A percentile compares a stretch with the other conserved stretches of the same genome.
phyloP scores from a whole-genome alignment of 495 filamentous ascomycete genomes.

The Symbiotaphrina buchneri region DNA sequence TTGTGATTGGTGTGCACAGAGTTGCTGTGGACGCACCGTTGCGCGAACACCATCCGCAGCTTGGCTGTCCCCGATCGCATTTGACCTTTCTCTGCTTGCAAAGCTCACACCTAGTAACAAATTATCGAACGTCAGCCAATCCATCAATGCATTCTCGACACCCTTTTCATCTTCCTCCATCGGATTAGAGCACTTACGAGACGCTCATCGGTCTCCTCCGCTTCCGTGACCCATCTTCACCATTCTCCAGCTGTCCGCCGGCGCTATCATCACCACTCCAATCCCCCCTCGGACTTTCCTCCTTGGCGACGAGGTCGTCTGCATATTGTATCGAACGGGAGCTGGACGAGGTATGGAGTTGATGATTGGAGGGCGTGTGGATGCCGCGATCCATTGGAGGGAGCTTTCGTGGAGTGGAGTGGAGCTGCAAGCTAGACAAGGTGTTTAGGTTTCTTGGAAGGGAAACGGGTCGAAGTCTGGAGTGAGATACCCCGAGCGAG shows the following conservation, averaged over 20 bases:
- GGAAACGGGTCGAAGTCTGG: too few relatives aligned
- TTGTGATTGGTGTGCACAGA: not conserved
- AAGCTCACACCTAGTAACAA: constrained; percentile 37
- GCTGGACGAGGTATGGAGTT: too few relatives aligned
- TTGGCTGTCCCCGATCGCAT: constrained; percentile 63
- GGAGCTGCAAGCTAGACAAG: too few relatives aligned
- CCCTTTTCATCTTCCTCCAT: not conserved
- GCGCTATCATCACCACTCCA: constrained; percentile 4
- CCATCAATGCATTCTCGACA: not conserved
- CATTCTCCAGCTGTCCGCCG: constrained; percentile 12
- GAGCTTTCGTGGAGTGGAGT: too few relatives aligned
- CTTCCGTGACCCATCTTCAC: constrained; percentile 21
- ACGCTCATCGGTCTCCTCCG: constrained; percentile 29
- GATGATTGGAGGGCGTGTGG: too few relatives aligned
- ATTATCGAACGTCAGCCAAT: constrained; percentile 9
- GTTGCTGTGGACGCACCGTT: constrained; percentile 23
- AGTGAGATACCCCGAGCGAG: too few relatives aligned
- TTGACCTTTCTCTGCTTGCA: constrained; percentile 75
- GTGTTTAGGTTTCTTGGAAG: too few relatives aligned
- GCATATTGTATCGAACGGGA: too few relatives aligned
- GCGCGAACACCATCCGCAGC: constrained; percentile 71
- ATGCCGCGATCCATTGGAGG: too few relatives aligned
- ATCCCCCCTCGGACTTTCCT: constrained; percentile 1
- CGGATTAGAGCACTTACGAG: constrained; percentile 23
- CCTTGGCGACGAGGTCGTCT: constrained; percentile 1